Conservation (phyloP, 768 basidiomycete species). For the Phallus indusiatus region DNA sequence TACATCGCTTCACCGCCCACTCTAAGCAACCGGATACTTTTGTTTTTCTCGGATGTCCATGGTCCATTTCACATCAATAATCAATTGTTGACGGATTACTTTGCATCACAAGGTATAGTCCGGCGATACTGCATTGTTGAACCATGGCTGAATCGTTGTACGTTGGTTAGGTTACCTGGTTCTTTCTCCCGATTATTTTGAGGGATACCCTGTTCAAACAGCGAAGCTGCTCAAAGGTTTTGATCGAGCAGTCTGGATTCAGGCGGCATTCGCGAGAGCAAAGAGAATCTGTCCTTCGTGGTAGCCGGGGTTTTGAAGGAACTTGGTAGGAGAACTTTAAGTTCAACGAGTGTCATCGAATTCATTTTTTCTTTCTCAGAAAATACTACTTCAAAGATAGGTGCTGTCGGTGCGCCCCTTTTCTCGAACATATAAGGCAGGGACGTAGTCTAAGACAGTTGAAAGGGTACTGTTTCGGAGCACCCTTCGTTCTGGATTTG, state of each 20-base stretch:
- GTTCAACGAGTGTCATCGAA: background rate
- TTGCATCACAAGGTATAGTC: constrained; percentile 46
- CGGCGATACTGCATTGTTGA: background rate
- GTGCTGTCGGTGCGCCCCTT: constrained; percentile 31
- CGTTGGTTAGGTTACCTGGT: constrained; percentile 40
- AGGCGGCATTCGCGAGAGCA: constrained; percentile 26
- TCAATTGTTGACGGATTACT: constrained; percentile 54
- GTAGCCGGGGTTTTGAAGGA: constrained; percentile 36
- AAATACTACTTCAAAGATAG: constrained; percentile 27
- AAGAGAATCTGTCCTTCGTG: constrained; percentile 36
- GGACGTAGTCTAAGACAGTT: background rate
- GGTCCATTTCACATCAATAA: constrained; percentile 50
- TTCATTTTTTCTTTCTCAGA: constrained; percentile 12
- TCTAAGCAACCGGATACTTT: constrained; percentile 35
- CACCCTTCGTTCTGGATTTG: constrained; percentile 15
- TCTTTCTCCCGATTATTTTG: constrained; percentile 53
- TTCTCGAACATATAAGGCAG: background rate
- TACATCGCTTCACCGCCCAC: constrained; percentile 42
- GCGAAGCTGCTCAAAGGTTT: constrained; percentile 29
- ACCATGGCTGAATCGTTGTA: background rate
- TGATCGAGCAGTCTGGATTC: constrained; percentile 34
- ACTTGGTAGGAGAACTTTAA: constrained; percentile 30
- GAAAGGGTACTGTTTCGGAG: constrained; percentile 19
- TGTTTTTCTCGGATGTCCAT: constrained; percentile 54
- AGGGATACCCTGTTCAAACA: constrained; percentile 41